Evolutionary conservation across 768 basidiomycete genomes (phyloP).

Genomic region (Trametes gibbosa): DNA sequence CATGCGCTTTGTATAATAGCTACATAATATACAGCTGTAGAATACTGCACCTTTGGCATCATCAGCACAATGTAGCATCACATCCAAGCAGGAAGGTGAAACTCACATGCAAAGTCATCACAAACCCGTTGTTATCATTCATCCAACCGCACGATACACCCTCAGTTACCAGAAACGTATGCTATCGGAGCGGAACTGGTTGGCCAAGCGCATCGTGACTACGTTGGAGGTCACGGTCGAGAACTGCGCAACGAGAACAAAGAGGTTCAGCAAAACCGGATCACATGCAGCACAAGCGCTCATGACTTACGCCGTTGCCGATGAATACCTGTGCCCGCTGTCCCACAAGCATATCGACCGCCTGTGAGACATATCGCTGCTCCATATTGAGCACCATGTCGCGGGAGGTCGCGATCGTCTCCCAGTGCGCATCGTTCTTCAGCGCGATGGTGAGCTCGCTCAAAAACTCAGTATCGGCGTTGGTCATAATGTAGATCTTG

Average conservation of each 20-base stretch:
- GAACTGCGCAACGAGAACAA: slow-evolving; percentile 32
- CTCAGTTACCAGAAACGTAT: slow-evolving; percentile 43
- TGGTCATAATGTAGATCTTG: slow-evolving; percentile 36
- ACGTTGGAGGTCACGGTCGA: slow-evolving; percentile 48
- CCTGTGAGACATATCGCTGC: slow-evolving; percentile 41
- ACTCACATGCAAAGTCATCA: too few species aligned
- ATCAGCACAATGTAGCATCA: too few species aligned
- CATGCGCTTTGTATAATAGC: too few species aligned
- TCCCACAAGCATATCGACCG: slow-evolving; percentile 50
- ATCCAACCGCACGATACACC: too few species aligned
- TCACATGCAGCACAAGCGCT: background rate
- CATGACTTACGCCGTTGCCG: slow-evolving; percentile 46
- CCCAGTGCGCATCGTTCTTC: slow-evolving; percentile 31
- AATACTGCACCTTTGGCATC: too few species aligned
- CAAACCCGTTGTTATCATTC: too few species aligned
- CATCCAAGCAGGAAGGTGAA: too few species aligned
- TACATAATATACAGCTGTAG: too few species aligned
- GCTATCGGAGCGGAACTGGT: slow-evolving; percentile 30
- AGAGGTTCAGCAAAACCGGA: background rate
- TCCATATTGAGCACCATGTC: slow-evolving; percentile 41
- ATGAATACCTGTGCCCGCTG: slow-evolving; percentile 46
- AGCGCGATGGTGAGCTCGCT: slow-evolving; percentile 35
- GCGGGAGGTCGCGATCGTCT: slow-evolving; percentile 31
- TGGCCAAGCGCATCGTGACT: slow-evolving; percentile 42
- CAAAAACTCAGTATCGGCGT: slow-evolving; percentile 42